Base-by-base conservation (phyloP, 768 basidiomycete species). In the Xerocomellus amylosporus region DNA sequence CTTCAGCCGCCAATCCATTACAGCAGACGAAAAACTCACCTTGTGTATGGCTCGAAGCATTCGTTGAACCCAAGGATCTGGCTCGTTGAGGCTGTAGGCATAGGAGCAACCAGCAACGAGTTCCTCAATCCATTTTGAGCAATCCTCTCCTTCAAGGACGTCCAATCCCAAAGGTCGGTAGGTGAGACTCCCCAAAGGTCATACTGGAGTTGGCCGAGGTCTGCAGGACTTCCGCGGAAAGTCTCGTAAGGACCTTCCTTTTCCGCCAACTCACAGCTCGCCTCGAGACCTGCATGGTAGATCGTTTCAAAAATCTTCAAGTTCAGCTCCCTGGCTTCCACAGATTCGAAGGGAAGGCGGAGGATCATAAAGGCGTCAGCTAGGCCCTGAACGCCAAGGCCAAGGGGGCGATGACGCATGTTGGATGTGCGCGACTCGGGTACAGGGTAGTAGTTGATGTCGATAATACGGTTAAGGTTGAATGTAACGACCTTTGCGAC, bases 31-130 rank as follows among this genome's bases (percentile, higher is more conserved):
- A 37, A n/a, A 51, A 68, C 79, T 43, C 59, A 88, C 87, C 86
- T 91, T 0, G 96, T 98, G 73, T 98, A 99, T 1, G 97, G 94
- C 74, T 99, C 97, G 72, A 99, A 98, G 74, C 96, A 98, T 65
- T 98, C 97, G 72, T 98, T 99, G 79, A 90, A 90, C 40, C 97
- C 97, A 47, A 98, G 80, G 64, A 99, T 99, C 75, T 98, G 97
- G 72, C 90, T 93, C 3, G 97, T 99, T 22, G 93, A 96, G 1
- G 97, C 97, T 31, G 97, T 99, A 1, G 97, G 97, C 97, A 99
- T 99, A n/a, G 96, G 96, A 0, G 96, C 87, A 56, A 91, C 75
- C 13, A 98, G 77, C 17, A 98, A 77, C 30, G 96, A 95, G 76
- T 98, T 98, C 58, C 93, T 76, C 51, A 98, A 72, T 51, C 96